A percentile compares a stretch with the other conserved stretches of the same genome.
Conservation (phyloP, 2,329 filamentous ascomycete genomes). For the Fusarium anguioides region DNA sequence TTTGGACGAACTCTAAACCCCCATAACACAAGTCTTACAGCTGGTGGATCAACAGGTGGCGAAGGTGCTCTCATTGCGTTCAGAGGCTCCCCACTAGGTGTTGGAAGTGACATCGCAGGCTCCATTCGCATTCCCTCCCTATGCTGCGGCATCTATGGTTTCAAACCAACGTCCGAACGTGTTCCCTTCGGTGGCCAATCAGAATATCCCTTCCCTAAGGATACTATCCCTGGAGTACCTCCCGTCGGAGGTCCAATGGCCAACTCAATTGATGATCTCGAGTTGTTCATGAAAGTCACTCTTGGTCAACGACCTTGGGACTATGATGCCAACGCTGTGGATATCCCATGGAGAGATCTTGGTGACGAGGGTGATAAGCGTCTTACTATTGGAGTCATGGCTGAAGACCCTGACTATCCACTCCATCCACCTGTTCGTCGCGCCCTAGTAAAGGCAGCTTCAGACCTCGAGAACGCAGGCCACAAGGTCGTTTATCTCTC, state of each 20-base stretch:
- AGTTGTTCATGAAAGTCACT: conserved; percentile 52
- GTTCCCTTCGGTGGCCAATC: conserved; percentile 56
- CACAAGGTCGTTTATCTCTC: conserved; percentile 56
- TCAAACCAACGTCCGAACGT: conserved; percentile 66
- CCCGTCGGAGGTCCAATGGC: conserved; percentile 58
- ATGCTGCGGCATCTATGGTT: conserved; percentile 66
- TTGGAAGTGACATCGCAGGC: conserved; percentile 52
- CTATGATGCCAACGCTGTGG: conserved; percentile 55
- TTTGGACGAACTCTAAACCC: conserved; percentile 45
- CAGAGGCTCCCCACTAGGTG: conserved; percentile 42
- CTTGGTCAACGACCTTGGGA: conserved; percentile 56
- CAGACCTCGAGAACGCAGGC: conserved; percentile 54
- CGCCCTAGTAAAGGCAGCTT: conserved; percentile 55
- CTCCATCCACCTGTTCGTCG: conserved; percentile 63
- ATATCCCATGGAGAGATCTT: conserved; percentile 58
- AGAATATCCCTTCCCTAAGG: conserved; percentile 32
- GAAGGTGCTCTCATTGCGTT: conserved; percentile 39
- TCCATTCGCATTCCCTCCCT: conserved; percentile 64
- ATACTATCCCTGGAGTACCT: conserved; percentile 44
- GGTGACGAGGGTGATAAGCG: conserved; percentile 22
- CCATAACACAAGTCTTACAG: conserved; percentile 49
- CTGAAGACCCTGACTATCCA: conserved; percentile 59
- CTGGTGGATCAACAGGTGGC: conserved; percentile 43
- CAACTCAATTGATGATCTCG: conserved; percentile 49
- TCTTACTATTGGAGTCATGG: conserved; percentile 58